Conservation (phyloP, 2,329 filamentous ascomycete genomes). For the Diaporthe batatas region DNA sequence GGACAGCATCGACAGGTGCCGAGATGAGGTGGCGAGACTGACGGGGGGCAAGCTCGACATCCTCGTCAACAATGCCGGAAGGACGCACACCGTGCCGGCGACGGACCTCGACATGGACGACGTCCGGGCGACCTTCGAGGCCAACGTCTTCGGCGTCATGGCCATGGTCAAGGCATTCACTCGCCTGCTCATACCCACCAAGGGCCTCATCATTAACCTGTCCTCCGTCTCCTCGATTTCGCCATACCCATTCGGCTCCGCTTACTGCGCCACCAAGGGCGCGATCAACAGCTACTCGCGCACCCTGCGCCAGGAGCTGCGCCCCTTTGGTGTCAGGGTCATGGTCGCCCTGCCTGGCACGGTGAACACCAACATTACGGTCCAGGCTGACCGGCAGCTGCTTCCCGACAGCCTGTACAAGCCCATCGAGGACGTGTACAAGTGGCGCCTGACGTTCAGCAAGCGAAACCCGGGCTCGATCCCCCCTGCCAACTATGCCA, state of each 20-base stretch:
- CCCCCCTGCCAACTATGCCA: constrained; percentile 33
- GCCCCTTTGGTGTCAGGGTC: constrained; percentile 67
- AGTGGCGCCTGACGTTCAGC: constrained; percentile 41
- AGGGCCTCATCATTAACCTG: constrained; percentile 68
- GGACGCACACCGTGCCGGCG: constrained; percentile 42
- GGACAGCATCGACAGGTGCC: constrained; percentile 64
- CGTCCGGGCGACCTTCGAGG: constrained; percentile 67
- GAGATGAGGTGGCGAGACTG: constrained; percentile 59
- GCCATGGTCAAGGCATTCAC: constrained; percentile 66
- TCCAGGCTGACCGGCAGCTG: constrained; percentile 56
- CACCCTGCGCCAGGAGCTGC: constrained; percentile 65
- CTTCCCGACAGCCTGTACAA: constrained; percentile 62
- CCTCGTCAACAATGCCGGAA: constrained; percentile 68
- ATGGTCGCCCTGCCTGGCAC: constrained; percentile 69
- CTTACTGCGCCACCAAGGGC: constrained; percentile 69
- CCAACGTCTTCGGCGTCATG: constrained; percentile 71
- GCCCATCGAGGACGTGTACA: constrained; percentile 50
- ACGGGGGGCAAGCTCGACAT: constrained; percentile 68
- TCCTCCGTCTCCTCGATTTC: constrained; percentile 64
- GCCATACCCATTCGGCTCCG: constrained; percentile 66
- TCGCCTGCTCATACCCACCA: constrained; percentile 62
- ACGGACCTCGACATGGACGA: constrained; percentile 61
- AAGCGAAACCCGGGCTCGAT: constrained; percentile 26
- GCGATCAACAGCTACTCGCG: constrained; percentile 67
- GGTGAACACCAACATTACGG: constrained; percentile 64